These are phyloP conservation scores for Carallia pectinifolia DNA, from an alignment of 345 rosid genomes.

Conservation along the genomic window DNA sequence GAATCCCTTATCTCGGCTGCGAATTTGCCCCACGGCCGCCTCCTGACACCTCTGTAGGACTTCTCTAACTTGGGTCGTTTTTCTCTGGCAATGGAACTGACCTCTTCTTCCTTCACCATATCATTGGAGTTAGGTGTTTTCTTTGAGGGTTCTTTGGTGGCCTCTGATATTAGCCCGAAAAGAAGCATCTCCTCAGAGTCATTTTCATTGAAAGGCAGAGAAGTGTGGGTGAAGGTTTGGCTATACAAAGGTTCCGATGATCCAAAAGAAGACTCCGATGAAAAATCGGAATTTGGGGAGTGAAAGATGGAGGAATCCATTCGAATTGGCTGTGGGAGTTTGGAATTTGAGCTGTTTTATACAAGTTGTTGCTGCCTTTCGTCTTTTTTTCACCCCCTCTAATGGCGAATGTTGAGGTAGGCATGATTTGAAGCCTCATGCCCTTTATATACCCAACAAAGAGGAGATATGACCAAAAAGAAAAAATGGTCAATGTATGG, in stretches of 20 bases:
- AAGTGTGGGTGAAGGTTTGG: conserved; percentile 24
- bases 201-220: conserved; percentile 86
- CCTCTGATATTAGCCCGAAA: conserved; percentile 52
- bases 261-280: conserved; percentile 56
- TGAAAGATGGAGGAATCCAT: conserved; percentile 48
- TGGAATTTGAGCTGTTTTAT: not conserved
- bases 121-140: conserved; percentile 6
- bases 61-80: conserved; percentile 35
- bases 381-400: conserved; percentile 1
- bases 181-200: conserved; percentile 94
- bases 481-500: not conserved
- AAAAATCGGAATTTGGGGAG: conserved; percentile 47
- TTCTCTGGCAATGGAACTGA: conserved; percentile 34
- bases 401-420: not conserved
- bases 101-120: conserved; percentile 46
- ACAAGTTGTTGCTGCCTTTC: too few species aligned
- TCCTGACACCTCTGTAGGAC: conserved; percentile 64
- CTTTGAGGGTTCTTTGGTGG: conserved; percentile 31
- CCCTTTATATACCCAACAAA: conserved; percentile 26
- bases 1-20: conserved; percentile 83
- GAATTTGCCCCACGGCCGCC: conserved; percentile 82
- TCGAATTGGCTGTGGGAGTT: not conserved
- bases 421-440: conserved; percentile 7
- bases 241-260: conserved; percentile 47
- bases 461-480: not conserved